Evolutionary conservation across 2,329 filamentous ascomycete species (phyloP).

Genomic region (Microsporum ferrugineum): DNA sequence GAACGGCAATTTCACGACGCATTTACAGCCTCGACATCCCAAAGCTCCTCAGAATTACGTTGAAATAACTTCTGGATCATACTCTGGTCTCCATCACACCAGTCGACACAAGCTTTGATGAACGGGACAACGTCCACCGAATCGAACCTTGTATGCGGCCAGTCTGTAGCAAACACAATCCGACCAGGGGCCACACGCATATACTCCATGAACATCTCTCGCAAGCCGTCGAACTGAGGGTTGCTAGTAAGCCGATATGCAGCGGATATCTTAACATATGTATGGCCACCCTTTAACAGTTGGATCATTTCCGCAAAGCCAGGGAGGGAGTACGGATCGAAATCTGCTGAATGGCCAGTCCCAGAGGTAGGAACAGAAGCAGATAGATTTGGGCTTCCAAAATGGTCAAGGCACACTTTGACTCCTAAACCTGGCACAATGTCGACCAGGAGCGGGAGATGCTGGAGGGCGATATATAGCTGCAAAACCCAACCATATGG

Average conservation of each 20-base stretch:
- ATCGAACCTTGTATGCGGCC: conserved; percentile 53
- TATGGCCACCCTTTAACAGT: conserved; percentile 38
- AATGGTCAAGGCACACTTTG: conserved; percentile 49
- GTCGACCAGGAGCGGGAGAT: conserved; percentile 39
- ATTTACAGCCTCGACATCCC: conserved; percentile 20
- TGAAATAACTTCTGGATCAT: conserved; percentile 44
- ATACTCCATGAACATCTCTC: conserved; percentile 41
- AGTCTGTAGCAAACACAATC: conserved; percentile 51
- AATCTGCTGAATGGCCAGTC: conserved; percentile 13
- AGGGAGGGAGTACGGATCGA: conserved; percentile 36
- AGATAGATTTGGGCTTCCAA: conserved; percentile 40
- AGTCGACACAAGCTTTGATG: conserved; percentile 43
- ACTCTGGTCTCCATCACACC: conserved; percentile 38
- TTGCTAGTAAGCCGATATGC: conserved; percentile 45
- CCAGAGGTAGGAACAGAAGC: conserved; percentile 2
- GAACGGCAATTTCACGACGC: not conserved
- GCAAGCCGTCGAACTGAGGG: conserved; percentile 35
- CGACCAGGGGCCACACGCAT: conserved; percentile 35
- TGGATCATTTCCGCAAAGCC: conserved; percentile 42
- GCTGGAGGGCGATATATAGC: conserved; percentile 45
- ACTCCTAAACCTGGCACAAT: conserved; percentile 41
- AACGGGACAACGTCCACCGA: conserved; percentile 46
- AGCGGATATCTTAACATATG: conserved; percentile 49
- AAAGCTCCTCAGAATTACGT: conserved; percentile 45
- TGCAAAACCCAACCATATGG: conserved; percentile 48